Evolutionary conservation across 1,284 basidiomycete genomes (phyloP), one percentile per base, ranked within the genome.

Genomic region (Sanghuangporus baumii): DNA sequence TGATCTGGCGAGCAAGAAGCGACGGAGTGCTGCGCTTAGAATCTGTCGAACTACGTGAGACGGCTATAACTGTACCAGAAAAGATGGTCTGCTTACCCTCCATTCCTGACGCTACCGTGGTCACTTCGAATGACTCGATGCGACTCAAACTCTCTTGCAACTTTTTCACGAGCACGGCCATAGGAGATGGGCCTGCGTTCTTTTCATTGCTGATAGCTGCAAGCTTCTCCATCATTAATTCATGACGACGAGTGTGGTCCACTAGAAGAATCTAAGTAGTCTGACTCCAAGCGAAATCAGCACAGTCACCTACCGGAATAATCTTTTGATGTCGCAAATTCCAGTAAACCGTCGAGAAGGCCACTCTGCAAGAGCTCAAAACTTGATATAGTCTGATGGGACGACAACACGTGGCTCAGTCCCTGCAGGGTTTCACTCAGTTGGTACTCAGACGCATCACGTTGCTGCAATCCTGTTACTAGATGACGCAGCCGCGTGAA

Each of bases 281-380:
- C 20, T 12, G 16, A n/a, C 14, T n/a, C 43, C 9, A n/a, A 16
- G 7, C 7, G 1, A 46, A 14, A 11, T n/a, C 16, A 46, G 7
- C 18, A 18, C 40, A 55, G 31, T 26, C 26, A 68, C 82, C 66
- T 70, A 87, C 87, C 78, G 52, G 75, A 75, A 51, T 82, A 79
- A 7, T 83, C 81, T 51, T 82, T 77, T 65, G 88, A 86, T 2
- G 90, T 91, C 4, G 93, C 86, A 74, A 94, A 95, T 54, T 84
- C 83, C 60, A 98, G 82, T 48, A 99, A 74, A 2, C 88, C 88
- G 67, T 97, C 94, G 1, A 98, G 89, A 0, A 98, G 82, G 2
- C 96, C 96, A 70, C 94, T 96, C 70, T 97, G 91, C 60, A 98
- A 78, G 47, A 99, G 76, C 77, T 99, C 97, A 68, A 98, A 99